Base-by-base conservation (phyloP, 805 yeast genomes). In the Gaillardinia entomophila region DNA sequence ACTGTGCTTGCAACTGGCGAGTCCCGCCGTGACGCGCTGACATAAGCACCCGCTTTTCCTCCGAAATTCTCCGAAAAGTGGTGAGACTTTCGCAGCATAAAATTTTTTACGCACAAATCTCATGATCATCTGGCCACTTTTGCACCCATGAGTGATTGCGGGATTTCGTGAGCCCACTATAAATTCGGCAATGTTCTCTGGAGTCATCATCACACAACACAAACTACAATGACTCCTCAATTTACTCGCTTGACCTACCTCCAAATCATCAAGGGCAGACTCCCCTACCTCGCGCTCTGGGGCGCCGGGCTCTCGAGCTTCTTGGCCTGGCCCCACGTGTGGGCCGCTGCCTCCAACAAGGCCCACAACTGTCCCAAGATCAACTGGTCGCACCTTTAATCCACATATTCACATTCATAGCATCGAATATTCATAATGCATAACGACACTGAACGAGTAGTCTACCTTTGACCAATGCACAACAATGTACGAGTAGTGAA, bases 251-350 rank as follows among this genome's bases (percentile, higher is more conserved):
- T n/a, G n/a, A n/a, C n/a, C n/a, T n/a, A 48, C 57, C 28, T 34
- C n/a, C n/a, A n/a, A n/a, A n/a, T 59, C 31, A 43, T 41, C 31
- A 41, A 48, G 10, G 45, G 57, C 41, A 56, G 67, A 46, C 26
- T 55, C 3, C 68, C 67, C 3, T 35, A 30, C 12, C 24, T 62
- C 24, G 49, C 38, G 12, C 37, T 38, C 3, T 61, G 68, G 68
- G 61, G 50, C n/a, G 35, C 46, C 15, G 54, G 58, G 6, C 33
- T 63, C 16, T 46, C 42, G 3, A 23, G 41, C 24, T 54, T 62
- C 40, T 49, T 64, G 33, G 56, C 55, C 22, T 60, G 68, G 67
- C 68, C 69, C 4, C 66, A 60, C 30, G 41, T 47, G 13, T 41
- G 41, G 44, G 50, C 48, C 24, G 43, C 40, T 12, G 37, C 31